Conservation (phyloP, 2,329 filamentous ascomycete species). For the Pseudopyricularia cyperi region DNA sequence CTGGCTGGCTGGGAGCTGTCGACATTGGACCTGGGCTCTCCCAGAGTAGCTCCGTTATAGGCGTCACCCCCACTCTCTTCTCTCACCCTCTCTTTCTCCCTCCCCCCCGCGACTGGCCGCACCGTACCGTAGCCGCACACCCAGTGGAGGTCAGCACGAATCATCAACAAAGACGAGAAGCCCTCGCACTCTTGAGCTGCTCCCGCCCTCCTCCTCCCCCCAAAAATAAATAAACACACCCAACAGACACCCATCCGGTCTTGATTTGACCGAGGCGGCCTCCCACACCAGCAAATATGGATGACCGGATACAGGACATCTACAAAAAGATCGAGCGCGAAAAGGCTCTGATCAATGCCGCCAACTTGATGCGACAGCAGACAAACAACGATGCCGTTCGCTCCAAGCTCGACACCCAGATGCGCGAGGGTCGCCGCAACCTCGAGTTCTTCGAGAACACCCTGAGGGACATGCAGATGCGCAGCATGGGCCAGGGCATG, state of each 20-base stretch:
- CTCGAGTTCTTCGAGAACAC: constrained; percentile 93
- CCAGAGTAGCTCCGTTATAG: not conserved
- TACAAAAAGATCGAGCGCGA: constrained; percentile 96
- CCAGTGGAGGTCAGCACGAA: too few species aligned
- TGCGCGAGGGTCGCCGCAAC: constrained; percentile 85
- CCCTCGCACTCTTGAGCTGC: not conserved
- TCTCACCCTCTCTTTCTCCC: too few species aligned
- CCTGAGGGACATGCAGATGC: constrained; percentile 76
- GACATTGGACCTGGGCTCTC: not conserved
- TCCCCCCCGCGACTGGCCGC: not conserved
- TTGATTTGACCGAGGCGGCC: not conserved
- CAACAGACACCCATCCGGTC: not conserved
- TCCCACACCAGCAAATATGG: constrained; percentile 32
- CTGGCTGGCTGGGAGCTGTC: too few species aligned
- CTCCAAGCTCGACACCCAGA: constrained; percentile 82
- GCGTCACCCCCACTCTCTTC: not conserved
- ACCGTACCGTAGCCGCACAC: not conserved
- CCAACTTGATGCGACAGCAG: constrained; percentile 88
- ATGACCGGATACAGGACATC: constrained; percentile 62
- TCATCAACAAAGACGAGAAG: not conserved
- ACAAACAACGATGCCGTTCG: constrained; percentile 88
- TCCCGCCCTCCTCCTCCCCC: not conserved
- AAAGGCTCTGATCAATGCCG: constrained; percentile 86
- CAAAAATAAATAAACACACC: not conserved
- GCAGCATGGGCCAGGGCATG: constrained; percentile 56